phyloP scores from a whole-genome alignment of 2,329 filamentous ascomycete species.

The Pseudodiploospora longispora region DNA sequence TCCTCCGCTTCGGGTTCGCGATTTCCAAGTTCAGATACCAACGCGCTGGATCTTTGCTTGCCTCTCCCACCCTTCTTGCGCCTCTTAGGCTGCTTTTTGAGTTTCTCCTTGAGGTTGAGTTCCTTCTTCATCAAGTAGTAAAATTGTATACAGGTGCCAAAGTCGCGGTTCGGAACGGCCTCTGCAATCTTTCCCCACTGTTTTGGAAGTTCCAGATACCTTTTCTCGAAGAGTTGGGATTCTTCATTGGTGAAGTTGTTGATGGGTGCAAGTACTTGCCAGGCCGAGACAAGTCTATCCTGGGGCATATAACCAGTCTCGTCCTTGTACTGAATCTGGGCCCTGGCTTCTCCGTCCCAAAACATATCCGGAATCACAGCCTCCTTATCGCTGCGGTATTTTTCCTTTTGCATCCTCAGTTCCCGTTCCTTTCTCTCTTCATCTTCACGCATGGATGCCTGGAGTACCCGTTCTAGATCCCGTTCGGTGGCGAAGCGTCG shows the following conservation, averaged over 20 bases:
- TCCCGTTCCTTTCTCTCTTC: constrained; percentile 64
- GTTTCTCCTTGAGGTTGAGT: constrained; percentile 68
- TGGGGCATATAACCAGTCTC: constrained; percentile 56
- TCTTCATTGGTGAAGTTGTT: constrained; percentile 71
- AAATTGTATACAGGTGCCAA: constrained; percentile 75
- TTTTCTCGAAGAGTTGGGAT: constrained; percentile 60
- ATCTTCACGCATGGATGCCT: constrained; percentile 63
- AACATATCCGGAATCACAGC: constrained; percentile 66
- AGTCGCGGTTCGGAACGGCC: constrained; percentile 57
- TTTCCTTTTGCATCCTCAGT: constrained; percentile 54
- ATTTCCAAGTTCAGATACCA: constrained; percentile 59
- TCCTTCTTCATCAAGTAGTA: constrained; percentile 76
- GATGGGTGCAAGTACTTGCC: constrained; percentile 63
- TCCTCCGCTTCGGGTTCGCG: constrained; percentile 50
- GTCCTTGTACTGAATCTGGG: constrained; percentile 54
- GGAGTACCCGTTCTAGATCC: constrained; percentile 62
- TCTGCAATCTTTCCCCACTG: constrained; percentile 75
- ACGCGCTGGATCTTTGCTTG: constrained; percentile 54
- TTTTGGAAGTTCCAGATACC: constrained; percentile 69
- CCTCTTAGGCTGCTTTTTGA: constrained; percentile 55
- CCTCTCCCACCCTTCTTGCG: constrained; percentile 48
- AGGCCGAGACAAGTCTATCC: constrained; percentile 59
- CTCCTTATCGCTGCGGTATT: constrained; percentile 68
- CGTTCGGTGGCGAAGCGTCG: constrained; percentile 62
- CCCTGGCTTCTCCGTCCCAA: constrained; percentile 51